Base-by-base conservation (phyloP, 2,329 filamentous ascomycete species). In the Cordyceps javanica region DNA sequence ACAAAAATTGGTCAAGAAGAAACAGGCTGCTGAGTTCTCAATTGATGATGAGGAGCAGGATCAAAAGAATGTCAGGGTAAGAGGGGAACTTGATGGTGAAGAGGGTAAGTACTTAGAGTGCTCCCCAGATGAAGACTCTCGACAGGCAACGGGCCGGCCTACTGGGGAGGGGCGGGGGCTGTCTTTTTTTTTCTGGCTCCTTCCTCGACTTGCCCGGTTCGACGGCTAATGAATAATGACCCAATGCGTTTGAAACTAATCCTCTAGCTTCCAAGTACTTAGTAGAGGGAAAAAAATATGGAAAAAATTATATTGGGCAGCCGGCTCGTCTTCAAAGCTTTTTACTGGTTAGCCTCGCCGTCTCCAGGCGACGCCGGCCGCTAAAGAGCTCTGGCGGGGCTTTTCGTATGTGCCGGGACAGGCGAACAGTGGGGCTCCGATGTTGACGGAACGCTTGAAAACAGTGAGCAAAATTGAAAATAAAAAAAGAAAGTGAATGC, bases 331-430 rank as follows among this genome's bases (percentile, higher is more conserved):
- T n/a, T n/a, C 28, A n/a, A 34, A 25, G 16, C 23, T 21, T 42
- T 30, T 19, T 13, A 44, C 13, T 44, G 41, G 26, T 48, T 48
- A 28, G 28, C 26, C 28, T 26, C 14, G 30, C 32, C 19, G 46
- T 50, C 46, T 50, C 46, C 21, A 38, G 48, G 48, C 48, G 48
- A 50, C 30, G 32, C 48, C 48, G 48, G 32, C 32, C 46, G 46
- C 46, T 36, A 34, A 36, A 50, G 7, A 26, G 46, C 46, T 50
- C 30, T 36, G 13, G 46, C 25, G 46, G 46, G 46, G 46, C 21
- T n/a, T 39, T 32, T 8, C n/a, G n/a, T n/a, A n/a, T 45, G 14
- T 14, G 32, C 46, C 46, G 21, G 32, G 23, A 38, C 46, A 36
- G 13, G 46, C 21, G 21, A 50, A 50, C 45, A 36, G n/a, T 28